Evolutionary conservation across 306 rosid genomes (phyloP), one percentile per base, ranked within the genome.

Genomic region (Quercus ilex): DNA sequence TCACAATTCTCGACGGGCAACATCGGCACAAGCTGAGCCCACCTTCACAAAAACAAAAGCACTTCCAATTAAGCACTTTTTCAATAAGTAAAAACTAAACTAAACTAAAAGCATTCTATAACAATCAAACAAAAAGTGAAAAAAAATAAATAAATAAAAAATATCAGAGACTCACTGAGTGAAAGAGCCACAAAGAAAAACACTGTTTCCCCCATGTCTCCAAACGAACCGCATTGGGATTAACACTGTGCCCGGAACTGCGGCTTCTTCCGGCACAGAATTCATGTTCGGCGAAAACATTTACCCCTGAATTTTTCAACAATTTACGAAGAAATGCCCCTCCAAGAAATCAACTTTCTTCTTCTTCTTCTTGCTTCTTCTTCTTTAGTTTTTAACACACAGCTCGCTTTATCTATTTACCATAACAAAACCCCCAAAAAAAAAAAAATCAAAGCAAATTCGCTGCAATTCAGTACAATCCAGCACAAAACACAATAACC

Each of bases 1-100:
- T 97, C 95, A 78, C 97, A 90, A 56, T 97, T 97, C 86, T 95
- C 99, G 4, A 93, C 90, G 0, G 97, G 96, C 14, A 97, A 87
- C 99, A 95, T 93, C 59, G 88, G 94, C 74, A 95, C 81, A 74
- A 93, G 97, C 88, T 90, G 97, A 53, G 98, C 90, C 99, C 99
- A 95, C 91, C 99, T 96, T 76, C 80, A 79, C 60, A 11, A 11
- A 55, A 41, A 77, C 74, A 83, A 58, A 52, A 46, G 7, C 26
- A 74, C 52, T 38, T 38, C 43, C 11, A 7, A 23, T 19, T 21
- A 55, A 63, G 8, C 60, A 6, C 65, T 30, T 19, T 51, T 52
- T 67, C 83, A 75, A 67, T 69, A 65, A 53, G 72, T 57, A 63
- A 78, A 81, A 62, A 77, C 17, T 73, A 41, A 64, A 82, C 33